These are phyloP conservation scores for Ampelocalamus luodianensis DNA, from an alignment of 176 grass and related monocot genomes.

Conservation along the genomic window DNA sequence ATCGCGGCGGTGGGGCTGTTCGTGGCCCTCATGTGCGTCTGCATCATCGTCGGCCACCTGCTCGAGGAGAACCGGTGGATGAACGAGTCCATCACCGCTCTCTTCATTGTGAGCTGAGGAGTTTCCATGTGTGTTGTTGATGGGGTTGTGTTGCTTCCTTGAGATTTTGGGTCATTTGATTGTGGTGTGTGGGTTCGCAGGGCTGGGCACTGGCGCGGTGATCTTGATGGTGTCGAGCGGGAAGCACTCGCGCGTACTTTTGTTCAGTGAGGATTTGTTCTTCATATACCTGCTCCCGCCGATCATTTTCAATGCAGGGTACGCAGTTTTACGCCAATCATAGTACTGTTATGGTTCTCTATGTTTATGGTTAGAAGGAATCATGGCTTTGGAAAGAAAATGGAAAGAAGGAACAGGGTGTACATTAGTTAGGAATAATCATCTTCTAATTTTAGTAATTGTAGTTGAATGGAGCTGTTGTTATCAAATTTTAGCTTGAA, in stretches of 20 bases:
- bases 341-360: neutral
- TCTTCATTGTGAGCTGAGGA: constrained; percentile 58
- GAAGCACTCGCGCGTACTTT: constrained; percentile 62
- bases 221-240: constrained; percentile 63
- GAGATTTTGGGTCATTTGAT: neutral
- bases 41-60: constrained; percentile 79
- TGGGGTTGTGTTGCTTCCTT: neutral
- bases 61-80: constrained; percentile 86
- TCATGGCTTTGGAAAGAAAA: neutral
- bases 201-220: constrained; percentile 63
- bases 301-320: constrained; percentile 90
- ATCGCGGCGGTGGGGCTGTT: constrained; percentile 70
- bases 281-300: constrained; percentile 87
- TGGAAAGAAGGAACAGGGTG: neutral
- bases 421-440: neutral
- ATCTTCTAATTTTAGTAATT: neutral
- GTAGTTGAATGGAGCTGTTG: neutral
- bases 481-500: neutral
- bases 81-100: constrained; percentile 85
- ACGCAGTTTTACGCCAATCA: constrained; percentile 9
- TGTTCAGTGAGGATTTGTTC: constrained; percentile 86
- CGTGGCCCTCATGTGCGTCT: constrained; percentile 73
- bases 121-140: neutral
- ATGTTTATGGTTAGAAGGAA: neutral
- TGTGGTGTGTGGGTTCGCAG: constrained; percentile 35